Base-by-base conservation (phyloP, 257 asterid genomes). In the Solanum virginianum region DNA sequence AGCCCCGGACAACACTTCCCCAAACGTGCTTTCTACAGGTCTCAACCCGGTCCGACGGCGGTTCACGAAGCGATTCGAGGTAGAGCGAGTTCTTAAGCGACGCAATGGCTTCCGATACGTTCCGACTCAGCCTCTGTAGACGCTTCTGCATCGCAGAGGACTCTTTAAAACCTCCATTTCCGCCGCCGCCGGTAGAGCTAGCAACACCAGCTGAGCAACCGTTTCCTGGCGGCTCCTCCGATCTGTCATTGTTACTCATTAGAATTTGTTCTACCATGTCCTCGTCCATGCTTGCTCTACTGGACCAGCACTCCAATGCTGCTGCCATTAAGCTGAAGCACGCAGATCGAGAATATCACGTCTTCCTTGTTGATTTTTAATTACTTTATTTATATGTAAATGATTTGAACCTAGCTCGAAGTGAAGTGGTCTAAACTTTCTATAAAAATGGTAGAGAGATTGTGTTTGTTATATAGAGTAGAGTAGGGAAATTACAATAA, bases 221-320 rank as follows among this genome's bases (percentile, higher is more conserved):
- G 84, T 81, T 89, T 20, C 63, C 92, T 83, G 92, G 90, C 4
- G 88, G 89, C 57, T 89, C 92, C 83, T 96, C 99, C 83, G 99
- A 96, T 95, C 98, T 92, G 89, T 94, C 92, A 13, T 89, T 87
- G 47, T 94, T 92, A 43, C 95, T 93, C 98, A 96, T 95, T 9
- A 96, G 87, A 18, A 94, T 98, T 84, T 96, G 99, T 89, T 96
- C 99, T 85, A 92, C 96, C 92, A 92, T 85, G 86, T 96, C 99
- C 89, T 96, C 99, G 53, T 96, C 99, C 59, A 96, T 94, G 41
- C 96, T 93, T 29, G 97, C 88, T 68, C 97, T 90, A 89, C 97
- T 93, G 2, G 98, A 94, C 99, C 99, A 96, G 95, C 99, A 96
- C 80, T 96, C 99, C 49, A 95, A 82, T 53, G 99, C 98, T 26